Evolutionary conservation across 495 filamentous ascomycete species (phyloP), one percentile per base, ranked within the genome.

Genomic region (Sphaerosporella brunnea): DNA sequence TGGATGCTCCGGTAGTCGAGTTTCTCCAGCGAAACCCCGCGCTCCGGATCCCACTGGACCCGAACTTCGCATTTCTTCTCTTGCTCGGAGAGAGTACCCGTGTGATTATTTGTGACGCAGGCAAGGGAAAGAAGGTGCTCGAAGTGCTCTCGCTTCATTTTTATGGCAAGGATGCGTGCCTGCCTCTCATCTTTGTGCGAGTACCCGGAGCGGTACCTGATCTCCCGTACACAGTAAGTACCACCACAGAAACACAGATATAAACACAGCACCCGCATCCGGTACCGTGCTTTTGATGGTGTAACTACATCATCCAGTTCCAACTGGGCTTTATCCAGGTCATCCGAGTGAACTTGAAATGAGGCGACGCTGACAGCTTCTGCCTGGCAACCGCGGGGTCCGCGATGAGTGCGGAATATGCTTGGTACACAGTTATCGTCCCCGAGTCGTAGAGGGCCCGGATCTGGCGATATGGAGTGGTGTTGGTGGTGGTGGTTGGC

Each of bases 251-350:
- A n/a, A n/a, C n/a, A n/a, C n/a, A n/a, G n/a, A n/a, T n/a, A n/a
- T n/a, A n/a, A n/a, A n/a, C n/a, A n/a, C n/a, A n/a, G n/a, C n/a
- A n/a, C n/a, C n/a, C n/a, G n/a, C n/a, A n/a, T n/a, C n/a, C n/a
- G n/a, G n/a, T n/a, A n/a, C n/a, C n/a, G n/a, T n/a, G n/a, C n/a
- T n/a, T n/a, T n/a, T n/a, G n/a, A n/a, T n/a, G n/a, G n/a, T n/a
- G n/a, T n/a, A n/a, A n/a, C 50, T 73, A 78, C 54, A 78, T 69
- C 73, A 79, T 78, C 76, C 76, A 80, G 45, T 64, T 62, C 68
- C 73, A 80, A 37, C 64, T 69, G 3, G 76, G 76, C 53, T 79
- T 80, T 47, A 79, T 73, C 76, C 76, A 80, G 9, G 75, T 80
- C 76, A 79, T 79, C 30, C 76, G 65, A 0, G 52, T 57, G 24